Evolutionary conservation across 2,329 filamentous ascomycete genomes (phyloP).

Genomic region (Diaporthe destruens): DNA sequence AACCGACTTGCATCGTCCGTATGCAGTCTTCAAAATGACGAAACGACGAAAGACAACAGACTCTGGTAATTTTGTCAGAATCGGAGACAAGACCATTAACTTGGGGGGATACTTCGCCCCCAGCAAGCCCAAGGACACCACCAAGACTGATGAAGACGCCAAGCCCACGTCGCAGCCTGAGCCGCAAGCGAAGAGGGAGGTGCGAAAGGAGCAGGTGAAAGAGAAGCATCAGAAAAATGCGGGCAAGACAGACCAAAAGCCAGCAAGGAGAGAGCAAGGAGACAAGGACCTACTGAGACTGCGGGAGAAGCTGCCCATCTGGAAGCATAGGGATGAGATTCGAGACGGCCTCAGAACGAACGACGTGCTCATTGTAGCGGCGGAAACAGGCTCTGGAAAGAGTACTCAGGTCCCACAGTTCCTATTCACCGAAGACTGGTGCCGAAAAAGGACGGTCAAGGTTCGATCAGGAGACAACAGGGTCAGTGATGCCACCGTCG

Average conservation of each 20-base stretch:
- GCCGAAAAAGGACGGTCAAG: constrained; percentile 69
- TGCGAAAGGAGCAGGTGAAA: not conserved
- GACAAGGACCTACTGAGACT: constrained; percentile 49
- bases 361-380: constrained; percentile 87
- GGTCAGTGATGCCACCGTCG: constrained; percentile 65
- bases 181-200: not conserved
- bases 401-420: constrained; percentile 97
- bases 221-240: not conserved
- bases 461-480: constrained; percentile 51
- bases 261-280: constrained; percentile 47
- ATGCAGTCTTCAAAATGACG: constrained; percentile 30
- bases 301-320: constrained; percentile 83
- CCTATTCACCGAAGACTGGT: constrained; percentile 83
- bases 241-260: constrained; percentile 11
- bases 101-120: constrained; percentile 62
- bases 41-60: constrained; percentile 49
- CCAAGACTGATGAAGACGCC: not conserved
- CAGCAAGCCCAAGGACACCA: constrained; percentile 48
- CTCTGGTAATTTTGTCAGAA: constrained; percentile 55
- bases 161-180: not conserved
- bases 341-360: constrained; percentile 71
- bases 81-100: constrained; percentile 63
- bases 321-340: constrained; percentile 79
- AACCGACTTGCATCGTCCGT: not conserved
- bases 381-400: constrained; percentile 97